These are phyloP conservation scores for Trametes polyzona DNA, from an alignment of 1,284 basidiomycete genomes.

Conservation along the genomic window DNA sequence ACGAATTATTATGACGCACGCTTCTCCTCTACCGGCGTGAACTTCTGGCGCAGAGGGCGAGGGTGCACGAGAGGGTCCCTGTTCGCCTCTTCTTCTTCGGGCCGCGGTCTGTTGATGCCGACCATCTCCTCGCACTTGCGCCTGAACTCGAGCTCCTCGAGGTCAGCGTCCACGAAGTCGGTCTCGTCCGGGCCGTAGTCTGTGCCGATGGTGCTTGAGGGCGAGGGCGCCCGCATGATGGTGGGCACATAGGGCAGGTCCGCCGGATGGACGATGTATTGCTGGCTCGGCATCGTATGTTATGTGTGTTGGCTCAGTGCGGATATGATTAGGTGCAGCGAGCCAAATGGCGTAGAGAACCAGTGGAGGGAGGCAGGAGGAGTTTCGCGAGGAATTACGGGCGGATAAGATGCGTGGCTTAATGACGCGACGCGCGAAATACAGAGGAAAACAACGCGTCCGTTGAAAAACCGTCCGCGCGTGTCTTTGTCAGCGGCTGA, in stretches of 20 bases:
- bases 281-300: conserved; percentile 29
- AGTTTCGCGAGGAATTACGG: background rate
- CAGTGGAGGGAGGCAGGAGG: background rate
- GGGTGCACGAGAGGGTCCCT: conserved; percentile 33
- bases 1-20: no score
- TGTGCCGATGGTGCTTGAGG: conserved; percentile 73
- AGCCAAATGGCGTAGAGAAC: background rate
- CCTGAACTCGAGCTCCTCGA: conserved; percentile 55
- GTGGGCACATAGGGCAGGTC: conserved; percentile 60
- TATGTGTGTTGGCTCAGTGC: no score
- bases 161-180: conserved; percentile 54
- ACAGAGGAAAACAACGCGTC: conserved; percentile 29
- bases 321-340: no score
- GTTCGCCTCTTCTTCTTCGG: conserved; percentile 50
- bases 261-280: conserved; percentile 37
- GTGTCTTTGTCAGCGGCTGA: conserved; percentile 33
- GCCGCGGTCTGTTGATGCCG: conserved; percentile 44
- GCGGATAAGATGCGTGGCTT: conserved; percentile 15
- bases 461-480: conserved; percentile 28
- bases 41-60: conserved; percentile 19
- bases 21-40: conserved; percentile 41
- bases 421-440: conserved; percentile 27
- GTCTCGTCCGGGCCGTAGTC: conserved; percentile 66
- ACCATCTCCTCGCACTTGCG: conserved; percentile 53
- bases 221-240: conserved; percentile 68